phyloP scores from a whole-genome alignment of 805 yeast genomes.

The Metschnikowia dekortorum region DNA sequence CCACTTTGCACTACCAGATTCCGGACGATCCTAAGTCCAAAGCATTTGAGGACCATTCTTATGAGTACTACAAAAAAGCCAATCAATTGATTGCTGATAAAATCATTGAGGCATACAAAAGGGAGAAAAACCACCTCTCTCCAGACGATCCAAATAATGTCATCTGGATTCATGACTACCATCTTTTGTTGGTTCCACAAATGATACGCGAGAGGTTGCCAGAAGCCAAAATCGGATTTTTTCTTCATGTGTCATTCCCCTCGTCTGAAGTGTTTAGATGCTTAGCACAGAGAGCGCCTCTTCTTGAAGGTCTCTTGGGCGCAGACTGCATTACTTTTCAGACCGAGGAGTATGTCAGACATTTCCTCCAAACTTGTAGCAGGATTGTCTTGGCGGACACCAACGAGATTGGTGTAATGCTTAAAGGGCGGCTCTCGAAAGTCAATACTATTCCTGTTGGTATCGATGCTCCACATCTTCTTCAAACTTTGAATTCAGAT shows the following conservation, averaged over 20 bases:
- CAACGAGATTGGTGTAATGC: conserved; percentile 55
- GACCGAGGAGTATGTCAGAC: conserved; percentile 89
- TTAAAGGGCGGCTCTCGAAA: conserved; percentile 52
- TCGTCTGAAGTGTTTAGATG: conserved; percentile 93
- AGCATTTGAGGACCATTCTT: conserved; percentile 93
- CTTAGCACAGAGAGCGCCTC: conserved; percentile 75
- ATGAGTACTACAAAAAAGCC: conserved; percentile 74
- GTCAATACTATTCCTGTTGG: conserved; percentile 71
- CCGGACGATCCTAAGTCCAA: conserved; percentile 93
- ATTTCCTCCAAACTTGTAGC: conserved; percentile 86
- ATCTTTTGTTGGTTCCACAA: conserved; percentile 76
- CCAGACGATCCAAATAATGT: conserved; percentile 51
- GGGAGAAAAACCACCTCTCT: conserved; percentile 45
- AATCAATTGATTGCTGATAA: conserved; percentile 79
- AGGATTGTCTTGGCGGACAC: conserved; percentile 80
- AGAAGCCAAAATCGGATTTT: conserved; percentile 83
- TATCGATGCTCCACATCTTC: conserved; percentile 61
- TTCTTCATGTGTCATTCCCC: conserved; percentile 91
- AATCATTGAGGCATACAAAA: conserved; percentile 54
- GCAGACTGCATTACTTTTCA: conserved; percentile 88
- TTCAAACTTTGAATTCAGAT: conserved; percentile 40
- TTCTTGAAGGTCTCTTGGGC: conserved; percentile 81
- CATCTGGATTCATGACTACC: conserved; percentile 94
- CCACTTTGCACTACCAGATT: conserved; percentile 86
- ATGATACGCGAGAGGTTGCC: conserved; percentile 78